These are phyloP conservation scores for Globisporangium cystogenes DNA, from an alignment of 352 stramenopile species.

Conservation along the genomic window DNA sequence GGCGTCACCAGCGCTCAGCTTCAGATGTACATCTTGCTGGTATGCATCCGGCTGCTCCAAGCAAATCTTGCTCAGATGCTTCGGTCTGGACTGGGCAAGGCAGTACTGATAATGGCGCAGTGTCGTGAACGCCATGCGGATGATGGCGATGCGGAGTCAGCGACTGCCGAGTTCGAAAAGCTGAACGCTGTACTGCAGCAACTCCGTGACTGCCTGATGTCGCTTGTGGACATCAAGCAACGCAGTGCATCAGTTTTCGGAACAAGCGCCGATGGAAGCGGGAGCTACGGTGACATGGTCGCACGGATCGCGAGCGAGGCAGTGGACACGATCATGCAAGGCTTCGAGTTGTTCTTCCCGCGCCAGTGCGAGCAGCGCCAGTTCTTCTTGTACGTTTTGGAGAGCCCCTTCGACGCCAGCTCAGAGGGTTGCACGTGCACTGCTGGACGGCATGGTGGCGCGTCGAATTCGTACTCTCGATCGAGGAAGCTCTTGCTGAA, in stretches of 20 bases:
- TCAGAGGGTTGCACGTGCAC: not conserved
- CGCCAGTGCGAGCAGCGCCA: slow-evolving; percentile 57
- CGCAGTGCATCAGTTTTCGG: not conserved
- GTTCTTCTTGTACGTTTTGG: slow-evolving; percentile 46
- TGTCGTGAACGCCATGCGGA: not conserved
- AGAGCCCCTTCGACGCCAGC: not conserved
- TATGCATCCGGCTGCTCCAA: slow-evolving; percentile 64
- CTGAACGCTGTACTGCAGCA: slow-evolving; percentile 4
- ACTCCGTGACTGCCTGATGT: slow-evolving; percentile 23
- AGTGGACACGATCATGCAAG: slow-evolving; percentile 60
- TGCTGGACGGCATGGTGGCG: not conserved
- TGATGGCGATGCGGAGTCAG: not conserved
- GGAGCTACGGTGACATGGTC: slow-evolving; percentile 12
- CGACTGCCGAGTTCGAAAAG: slow-evolving; percentile 2
- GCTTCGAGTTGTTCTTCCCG: slow-evolving; percentile 87
- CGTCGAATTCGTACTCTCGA: slow-evolving; percentile 14
- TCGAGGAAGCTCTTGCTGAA: slow-evolving; percentile 38
- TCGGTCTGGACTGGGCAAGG: slow-evolving; percentile 42
- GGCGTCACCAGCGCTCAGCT: slow-evolving; percentile 11
- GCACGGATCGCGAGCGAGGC: slow-evolving; percentile 34
- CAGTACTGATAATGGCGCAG: slow-evolving; percentile 17
- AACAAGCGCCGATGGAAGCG: slow-evolving; percentile 4
- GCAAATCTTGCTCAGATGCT: slow-evolving; percentile 71
- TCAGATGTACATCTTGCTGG: slow-evolving; percentile 63
- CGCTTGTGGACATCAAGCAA: slow-evolving; percentile 28